Conservation (phyloP, 768 basidiomycete genomes). For the Tephrocybe rancida region DNA sequence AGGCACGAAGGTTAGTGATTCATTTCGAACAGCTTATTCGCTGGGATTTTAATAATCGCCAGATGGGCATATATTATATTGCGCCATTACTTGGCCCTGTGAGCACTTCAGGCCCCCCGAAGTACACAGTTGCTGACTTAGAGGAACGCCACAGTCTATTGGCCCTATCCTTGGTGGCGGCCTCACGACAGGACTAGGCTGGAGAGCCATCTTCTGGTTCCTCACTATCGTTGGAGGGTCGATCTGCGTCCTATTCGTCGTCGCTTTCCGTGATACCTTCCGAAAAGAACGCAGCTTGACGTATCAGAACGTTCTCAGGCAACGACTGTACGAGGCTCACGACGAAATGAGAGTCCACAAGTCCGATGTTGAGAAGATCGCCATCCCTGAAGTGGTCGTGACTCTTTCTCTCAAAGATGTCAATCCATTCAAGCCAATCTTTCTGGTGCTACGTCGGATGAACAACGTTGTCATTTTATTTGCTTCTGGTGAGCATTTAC, state of each 20-base stretch:
- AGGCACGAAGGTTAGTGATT: conserved; percentile 55
- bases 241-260: conserved; percentile 56
- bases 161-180: conserved; percentile 75
- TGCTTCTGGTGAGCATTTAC: conserved; percentile 55
- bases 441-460: conserved; percentile 53
- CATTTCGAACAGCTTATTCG: background rate
- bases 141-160: conserved; percentile 41
- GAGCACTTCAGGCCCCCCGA: conserved; percentile 10
- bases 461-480: conserved; percentile 72
- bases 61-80: conserved; percentile 81
- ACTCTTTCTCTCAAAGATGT: conserved; percentile 67
- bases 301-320: conserved; percentile 69
- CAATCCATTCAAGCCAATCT: conserved; percentile 72
- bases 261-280: conserved; percentile 83
- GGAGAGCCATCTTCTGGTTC: conserved; percentile 88
- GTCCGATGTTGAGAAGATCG: conserved; percentile 28
- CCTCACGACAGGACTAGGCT: conserved; percentile 66
- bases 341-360: no score
- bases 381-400: conserved; percentile 28
- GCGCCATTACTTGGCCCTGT: conserved; percentile 77
- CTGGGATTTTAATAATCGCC: background rate
- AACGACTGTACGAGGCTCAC: conserved; percentile 32
- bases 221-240: conserved; percentile 62
- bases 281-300: conserved; percentile 78
- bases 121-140: background rate